phyloP scores from a whole-genome alignment of 1,284 basidiomycete genomes.

The Exobasidium rhododendri region DNA sequence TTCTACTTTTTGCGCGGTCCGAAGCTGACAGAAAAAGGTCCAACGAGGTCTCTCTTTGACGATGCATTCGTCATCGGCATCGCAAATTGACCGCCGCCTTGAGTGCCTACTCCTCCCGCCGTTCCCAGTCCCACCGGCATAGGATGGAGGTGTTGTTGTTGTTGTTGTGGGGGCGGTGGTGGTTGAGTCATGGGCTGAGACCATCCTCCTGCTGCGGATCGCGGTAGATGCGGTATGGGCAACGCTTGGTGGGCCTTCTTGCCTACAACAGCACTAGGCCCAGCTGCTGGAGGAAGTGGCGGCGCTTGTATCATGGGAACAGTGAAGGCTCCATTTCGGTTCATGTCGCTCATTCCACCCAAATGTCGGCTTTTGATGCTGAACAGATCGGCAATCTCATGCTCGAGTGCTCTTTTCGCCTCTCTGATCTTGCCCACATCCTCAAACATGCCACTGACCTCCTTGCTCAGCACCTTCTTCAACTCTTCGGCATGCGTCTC shows the following conservation, averaged over 20 bases:
- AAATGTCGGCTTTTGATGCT: conserved; percentile 32
- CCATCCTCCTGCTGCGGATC: background rate
- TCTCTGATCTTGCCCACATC: conserved; percentile 48
- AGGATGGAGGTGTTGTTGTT: background rate
- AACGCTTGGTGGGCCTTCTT: too few relatives aligned
- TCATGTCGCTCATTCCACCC: background rate
- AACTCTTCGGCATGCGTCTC: conserved; percentile 42
- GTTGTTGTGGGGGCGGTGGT: too few relatives aligned
- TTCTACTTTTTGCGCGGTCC: conserved; percentile 7
- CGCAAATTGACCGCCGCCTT: background rate
- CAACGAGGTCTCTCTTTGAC: background rate
- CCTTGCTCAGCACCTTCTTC: conserved; percentile 27
- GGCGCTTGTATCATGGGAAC: background rate
- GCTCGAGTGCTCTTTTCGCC: conserved; percentile 36
- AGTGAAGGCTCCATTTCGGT: background rate
- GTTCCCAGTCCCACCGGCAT: background rate
- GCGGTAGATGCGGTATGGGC: too few relatives aligned
- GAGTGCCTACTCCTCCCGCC: background rate
- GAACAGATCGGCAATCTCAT: conserved; percentile 45
- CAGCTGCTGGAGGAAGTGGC: conserved; percentile 1
- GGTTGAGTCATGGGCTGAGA: background rate
- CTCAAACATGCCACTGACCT: conserved; percentile 44
- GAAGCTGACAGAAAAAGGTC: conserved; percentile 2
- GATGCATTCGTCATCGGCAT: background rate
- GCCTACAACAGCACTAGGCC: too few relatives aligned